Evolutionary conservation across 441 rosid genomes (phyloP).

Genomic region (Populus tomentosa): DNA sequence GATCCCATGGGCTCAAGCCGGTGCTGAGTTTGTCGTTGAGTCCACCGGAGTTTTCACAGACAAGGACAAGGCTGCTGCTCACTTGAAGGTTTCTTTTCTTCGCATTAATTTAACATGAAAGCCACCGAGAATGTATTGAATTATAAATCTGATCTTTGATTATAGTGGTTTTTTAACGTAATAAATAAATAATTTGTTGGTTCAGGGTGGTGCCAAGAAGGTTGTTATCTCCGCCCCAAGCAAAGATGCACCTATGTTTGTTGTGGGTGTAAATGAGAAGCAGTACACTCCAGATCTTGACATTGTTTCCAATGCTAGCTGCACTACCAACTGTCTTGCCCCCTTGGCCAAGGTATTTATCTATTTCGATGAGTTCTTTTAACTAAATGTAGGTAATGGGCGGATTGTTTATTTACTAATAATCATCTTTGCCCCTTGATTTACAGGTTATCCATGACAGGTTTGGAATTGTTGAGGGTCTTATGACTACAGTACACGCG

Average conservation of each 20-base stretch:
- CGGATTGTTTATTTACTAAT: not conserved
- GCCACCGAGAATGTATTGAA: constrained; percentile 32
- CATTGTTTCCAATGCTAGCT: constrained; percentile 73
- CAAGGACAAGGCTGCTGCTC: constrained; percentile 90
- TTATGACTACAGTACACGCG: constrained; percentile 80
- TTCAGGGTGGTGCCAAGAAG: constrained; percentile 86
- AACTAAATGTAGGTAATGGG: not conserved
- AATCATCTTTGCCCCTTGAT: not conserved
- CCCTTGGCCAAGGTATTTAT: constrained; percentile 61
- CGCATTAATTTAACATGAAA: not conserved
- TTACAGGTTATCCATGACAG: constrained; percentile 63
- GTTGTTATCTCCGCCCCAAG: constrained; percentile 71
- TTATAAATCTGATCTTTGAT: not conserved
- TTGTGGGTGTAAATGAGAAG: constrained; percentile 73
- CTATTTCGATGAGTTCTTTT: not conserved
- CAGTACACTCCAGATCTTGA: constrained; percentile 73
- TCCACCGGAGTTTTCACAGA: constrained; percentile 87
- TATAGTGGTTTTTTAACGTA: not conserved
- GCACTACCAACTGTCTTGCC: constrained; percentile 77
- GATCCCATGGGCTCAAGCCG: constrained; percentile 67
- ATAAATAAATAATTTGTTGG: not conserved
- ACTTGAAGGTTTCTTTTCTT: constrained; percentile 53
- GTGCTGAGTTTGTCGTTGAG: constrained; percentile 73
- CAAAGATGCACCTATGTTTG: constrained; percentile 91
- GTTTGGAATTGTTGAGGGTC: constrained; percentile 85